These are phyloP conservation scores for Sporobolomyces phaffii DNA, from an alignment of 768 basidiomycete species.

Conservation along the genomic window DNA sequence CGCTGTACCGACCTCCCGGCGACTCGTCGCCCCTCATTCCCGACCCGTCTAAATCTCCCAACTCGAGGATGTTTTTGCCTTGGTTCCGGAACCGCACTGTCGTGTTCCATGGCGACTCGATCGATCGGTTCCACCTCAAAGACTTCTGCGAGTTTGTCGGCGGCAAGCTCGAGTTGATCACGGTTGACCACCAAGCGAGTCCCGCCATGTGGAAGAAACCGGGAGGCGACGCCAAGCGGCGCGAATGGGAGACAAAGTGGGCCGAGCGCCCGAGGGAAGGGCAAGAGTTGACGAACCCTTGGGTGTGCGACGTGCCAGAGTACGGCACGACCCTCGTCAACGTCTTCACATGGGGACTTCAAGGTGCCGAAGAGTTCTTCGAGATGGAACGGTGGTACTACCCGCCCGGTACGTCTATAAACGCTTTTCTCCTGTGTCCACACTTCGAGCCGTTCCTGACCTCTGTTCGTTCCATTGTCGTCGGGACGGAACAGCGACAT, in stretches of 20 bases:
- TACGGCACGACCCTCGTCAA: constrained; percentile 34
- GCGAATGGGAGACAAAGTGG: constrained; percentile 25
- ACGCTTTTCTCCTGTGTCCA: not conserved
- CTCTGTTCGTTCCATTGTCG: no score
- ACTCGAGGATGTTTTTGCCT: constrained; percentile 16
- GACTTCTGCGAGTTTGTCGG: constrained; percentile 36
- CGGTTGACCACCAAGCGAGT: constrained; percentile 23
- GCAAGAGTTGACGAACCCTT: constrained; percentile 33
- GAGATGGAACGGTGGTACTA: constrained; percentile 36
- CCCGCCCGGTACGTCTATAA: constrained; percentile 19
- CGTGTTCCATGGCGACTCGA: constrained; percentile 36
- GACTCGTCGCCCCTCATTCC: constrained; percentile 22
- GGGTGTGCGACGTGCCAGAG: constrained; percentile 35
- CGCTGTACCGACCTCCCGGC: constrained; percentile 21
- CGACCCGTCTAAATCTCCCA: not conserved
- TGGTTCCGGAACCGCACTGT: constrained; percentile 37
- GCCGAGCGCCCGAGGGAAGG: constrained; percentile 27
- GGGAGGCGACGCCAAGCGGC: not conserved
- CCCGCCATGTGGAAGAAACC: constrained; percentile 21
- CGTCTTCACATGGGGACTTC: constrained; percentile 35
- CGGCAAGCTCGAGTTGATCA: constrained; percentile 16
- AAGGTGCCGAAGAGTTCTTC: constrained; percentile 37
- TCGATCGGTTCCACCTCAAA: constrained; percentile 39
- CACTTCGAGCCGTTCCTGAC: not conserved
- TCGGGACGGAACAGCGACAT: constrained; percentile 14